A percentile compares a stretch with the other conserved stretches of the same genome.
phyloP scores from a whole-genome alignment of 495 filamentous ascomycete species.

The Pseudomonodictys pantanalensis region DNA sequence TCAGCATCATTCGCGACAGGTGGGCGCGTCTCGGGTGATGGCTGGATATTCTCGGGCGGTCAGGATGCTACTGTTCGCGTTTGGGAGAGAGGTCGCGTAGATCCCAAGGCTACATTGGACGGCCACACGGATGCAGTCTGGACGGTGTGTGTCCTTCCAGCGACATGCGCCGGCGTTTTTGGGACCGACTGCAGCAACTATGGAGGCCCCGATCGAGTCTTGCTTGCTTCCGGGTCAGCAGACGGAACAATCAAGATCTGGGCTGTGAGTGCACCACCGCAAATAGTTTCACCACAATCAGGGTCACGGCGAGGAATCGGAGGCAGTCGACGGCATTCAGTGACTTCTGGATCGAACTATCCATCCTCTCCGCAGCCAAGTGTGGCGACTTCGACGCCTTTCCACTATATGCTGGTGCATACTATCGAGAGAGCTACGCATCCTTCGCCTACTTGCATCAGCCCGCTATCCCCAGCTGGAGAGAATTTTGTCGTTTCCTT shows the following conservation, averaged over 20 bases:
- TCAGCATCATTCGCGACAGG: slow-evolving; percentile 83
- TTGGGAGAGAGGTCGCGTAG: slow-evolving; percentile 90
- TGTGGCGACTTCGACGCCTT: slow-evolving; percentile 65
- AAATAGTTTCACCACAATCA: slow-evolving; percentile 73
- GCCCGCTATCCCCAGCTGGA: slow-evolving; percentile 76
- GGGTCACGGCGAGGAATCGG: slow-evolving; percentile 64
- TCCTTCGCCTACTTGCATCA: slow-evolving; percentile 82
- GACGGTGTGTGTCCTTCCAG: slow-evolving; percentile 91
- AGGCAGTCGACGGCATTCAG: slow-evolving; percentile 81
- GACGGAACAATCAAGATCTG: slow-evolving; percentile 92
- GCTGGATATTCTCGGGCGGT: slow-evolving; percentile 97
- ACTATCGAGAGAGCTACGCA: slow-evolving; percentile 70
- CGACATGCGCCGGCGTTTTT: slow-evolving; percentile 72
- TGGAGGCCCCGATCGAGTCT: slow-evolving; percentile 75
- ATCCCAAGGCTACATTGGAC: slow-evolving; percentile 91
- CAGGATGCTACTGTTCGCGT: slow-evolving; percentile 90
- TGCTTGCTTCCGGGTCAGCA: slow-evolving; percentile 87
- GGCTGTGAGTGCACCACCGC: slow-evolving; percentile 90
- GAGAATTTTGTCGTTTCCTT: slow-evolving; percentile 93
- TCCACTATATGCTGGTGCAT: slow-evolving; percentile 71
- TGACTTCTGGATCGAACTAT: slow-evolving; percentile 86
- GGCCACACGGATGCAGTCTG: slow-evolving; percentile 95
- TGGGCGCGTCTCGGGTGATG: slow-evolving; percentile 78
- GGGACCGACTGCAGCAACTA: slow-evolving; percentile 64
- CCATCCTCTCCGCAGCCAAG: slow-evolving; percentile 87